phyloP scores from a whole-genome alignment of 768 basidiomycete genomes.

The Nidularia pulvinata region DNA sequence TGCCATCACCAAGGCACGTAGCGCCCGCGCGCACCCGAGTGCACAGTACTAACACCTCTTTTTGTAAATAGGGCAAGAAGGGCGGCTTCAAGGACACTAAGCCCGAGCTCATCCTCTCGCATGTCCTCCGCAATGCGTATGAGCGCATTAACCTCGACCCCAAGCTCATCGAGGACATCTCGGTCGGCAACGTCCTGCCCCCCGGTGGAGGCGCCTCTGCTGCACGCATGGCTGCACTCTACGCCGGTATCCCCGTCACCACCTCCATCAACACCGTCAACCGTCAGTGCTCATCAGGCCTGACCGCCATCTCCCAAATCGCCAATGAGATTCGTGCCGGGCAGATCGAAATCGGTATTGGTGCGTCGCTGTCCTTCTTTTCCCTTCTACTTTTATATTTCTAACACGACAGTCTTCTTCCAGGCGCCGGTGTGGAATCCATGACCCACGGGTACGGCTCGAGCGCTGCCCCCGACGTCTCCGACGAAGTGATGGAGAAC shows the following conservation, averaged over 20 bases:
- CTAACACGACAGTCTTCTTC: background rate
- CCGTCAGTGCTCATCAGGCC: constrained; percentile 88
- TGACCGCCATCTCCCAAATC: constrained; percentile 81
- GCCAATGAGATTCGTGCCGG: constrained; percentile 78
- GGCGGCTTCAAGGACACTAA: constrained; percentile 92
- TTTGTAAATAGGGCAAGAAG: constrained; percentile 61
- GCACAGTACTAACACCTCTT: constrained; percentile 1
- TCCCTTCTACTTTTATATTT: background rate
- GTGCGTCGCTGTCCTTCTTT: constrained; percentile 33
- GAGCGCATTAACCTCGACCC: constrained; percentile 72
- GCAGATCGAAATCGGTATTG: constrained; percentile 90
- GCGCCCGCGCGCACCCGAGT: constrained; percentile 2
- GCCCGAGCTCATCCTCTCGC: constrained; percentile 80
- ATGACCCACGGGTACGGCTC: constrained; percentile 84
- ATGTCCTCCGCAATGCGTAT: constrained; percentile 76
- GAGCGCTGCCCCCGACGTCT: constrained; percentile 53
- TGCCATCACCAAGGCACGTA: constrained; percentile 83
- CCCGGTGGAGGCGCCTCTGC: constrained; percentile 80
- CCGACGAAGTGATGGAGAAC: constrained; percentile 63
- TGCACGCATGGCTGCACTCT: constrained; percentile 86
- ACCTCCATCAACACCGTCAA: constrained; percentile 82
- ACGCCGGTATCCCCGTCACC: constrained; percentile 82
- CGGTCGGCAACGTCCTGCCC: constrained; percentile 88
- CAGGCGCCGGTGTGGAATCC: constrained; percentile 86
- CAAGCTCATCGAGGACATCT: constrained; percentile 79